Evolutionary conservation across 768 basidiomycete species (phyloP).

Genomic region (Naematelia encephala): DNA sequence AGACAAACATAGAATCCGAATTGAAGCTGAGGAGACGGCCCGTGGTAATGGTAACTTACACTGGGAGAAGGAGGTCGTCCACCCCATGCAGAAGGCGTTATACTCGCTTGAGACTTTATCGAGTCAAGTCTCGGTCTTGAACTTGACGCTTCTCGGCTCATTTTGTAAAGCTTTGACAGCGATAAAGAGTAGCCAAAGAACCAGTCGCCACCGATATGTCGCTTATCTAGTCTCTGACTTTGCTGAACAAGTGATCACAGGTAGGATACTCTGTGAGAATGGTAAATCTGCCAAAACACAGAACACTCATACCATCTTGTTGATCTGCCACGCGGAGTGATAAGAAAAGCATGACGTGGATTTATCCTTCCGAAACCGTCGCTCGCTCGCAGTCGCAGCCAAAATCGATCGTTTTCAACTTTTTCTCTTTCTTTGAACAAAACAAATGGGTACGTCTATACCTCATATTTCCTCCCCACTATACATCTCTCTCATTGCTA

Average conservation of each 20-base stretch:
- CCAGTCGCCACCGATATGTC: too few relatives aligned
- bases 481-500: not conserved
- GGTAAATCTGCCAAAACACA: too few relatives aligned
- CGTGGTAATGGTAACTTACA: conserved; percentile 22
- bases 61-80: conserved; percentile 41
- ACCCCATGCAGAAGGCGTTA: conserved; percentile 25
- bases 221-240: too few relatives aligned
- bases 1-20: not conserved
- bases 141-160: not conserved
- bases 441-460: conserved; percentile 8
- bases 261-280: too few relatives aligned
- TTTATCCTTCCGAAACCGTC: not conserved
- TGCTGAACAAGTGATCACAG: too few relatives aligned
- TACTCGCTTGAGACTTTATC: conserved; percentile 27
- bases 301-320: too few relatives aligned
- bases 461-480: not conserved
- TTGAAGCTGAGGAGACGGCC: not conserved
- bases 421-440: conserved; percentile 14
- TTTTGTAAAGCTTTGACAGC: not conserved
- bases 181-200: too few relatives aligned
- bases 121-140: conserved; percentile 36
- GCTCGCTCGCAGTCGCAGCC: not conserved
- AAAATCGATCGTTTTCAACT: not conserved
- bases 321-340: too few relatives aligned
- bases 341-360: not conserved